Conservation (phyloP, 768 basidiomycete species). For the Pleurotus tuoliensis region DNA sequence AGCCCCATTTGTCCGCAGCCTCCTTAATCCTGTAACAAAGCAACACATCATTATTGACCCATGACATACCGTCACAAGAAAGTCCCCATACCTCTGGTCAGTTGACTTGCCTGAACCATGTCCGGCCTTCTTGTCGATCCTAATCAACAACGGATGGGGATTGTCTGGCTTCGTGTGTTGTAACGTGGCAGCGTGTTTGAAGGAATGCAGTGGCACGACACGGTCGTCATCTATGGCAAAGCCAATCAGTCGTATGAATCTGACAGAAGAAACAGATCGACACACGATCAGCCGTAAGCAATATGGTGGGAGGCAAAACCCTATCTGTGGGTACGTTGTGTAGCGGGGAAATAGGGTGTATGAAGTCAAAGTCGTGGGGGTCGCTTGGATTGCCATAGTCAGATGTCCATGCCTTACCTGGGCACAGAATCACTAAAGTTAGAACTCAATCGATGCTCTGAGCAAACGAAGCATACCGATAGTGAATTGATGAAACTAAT, state of each 20-base stretch:
- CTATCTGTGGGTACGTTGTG: conserved; percentile 69
- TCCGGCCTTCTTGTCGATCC: conserved; percentile 77
- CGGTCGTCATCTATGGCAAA: conserved; percentile 66
- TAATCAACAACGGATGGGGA: conserved; percentile 67
- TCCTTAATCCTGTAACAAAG: conserved; percentile 59
- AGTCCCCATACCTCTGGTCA: conserved; percentile 47
- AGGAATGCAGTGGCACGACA: conserved; percentile 84
- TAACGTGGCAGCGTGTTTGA: conserved; percentile 77
- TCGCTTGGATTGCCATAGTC: conserved; percentile 79
- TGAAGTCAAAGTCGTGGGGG: conserved; percentile 80
- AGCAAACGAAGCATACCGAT: conserved; percentile 43
- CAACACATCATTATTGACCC: neutral
- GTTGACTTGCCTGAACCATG: conserved; percentile 81
- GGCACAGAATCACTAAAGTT: neutral
- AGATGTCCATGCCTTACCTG: conserved; percentile 71
- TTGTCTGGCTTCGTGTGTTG: conserved; percentile 65
- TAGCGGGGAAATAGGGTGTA: conserved; percentile 73
- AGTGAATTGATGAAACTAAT: conserved; percentile 70
- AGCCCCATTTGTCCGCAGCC: conserved; percentile 74
- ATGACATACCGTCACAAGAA: neutral
- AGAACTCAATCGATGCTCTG: neutral
- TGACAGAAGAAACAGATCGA: neutral
- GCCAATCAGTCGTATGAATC: neutral
- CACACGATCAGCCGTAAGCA: conserved; percentile 82
- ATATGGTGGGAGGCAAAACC: conserved; percentile 62